phyloP scores from a whole-genome alignment of 805 yeast genomes.

The Cyberlindnera euphorbiiphila region DNA sequence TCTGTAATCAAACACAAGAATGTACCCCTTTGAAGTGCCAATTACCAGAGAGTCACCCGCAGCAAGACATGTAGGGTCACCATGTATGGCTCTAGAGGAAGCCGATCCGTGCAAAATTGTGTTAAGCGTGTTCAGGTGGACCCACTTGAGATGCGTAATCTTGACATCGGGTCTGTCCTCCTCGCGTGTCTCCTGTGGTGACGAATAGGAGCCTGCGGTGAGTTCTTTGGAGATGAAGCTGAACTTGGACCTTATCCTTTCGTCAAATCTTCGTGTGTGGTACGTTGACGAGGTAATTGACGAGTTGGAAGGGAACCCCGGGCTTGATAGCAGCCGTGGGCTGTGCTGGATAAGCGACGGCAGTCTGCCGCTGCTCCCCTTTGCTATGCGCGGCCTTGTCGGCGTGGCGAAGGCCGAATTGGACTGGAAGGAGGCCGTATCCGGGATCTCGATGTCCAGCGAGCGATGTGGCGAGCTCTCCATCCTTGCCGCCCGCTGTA shows the following conservation, averaged over 20 bases:
- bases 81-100: slow-evolving; percentile 36
- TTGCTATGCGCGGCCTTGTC: slow-evolving; percentile 4
- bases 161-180: slow-evolving; percentile 6
- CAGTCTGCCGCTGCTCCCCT: neutral
- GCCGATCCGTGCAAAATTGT: slow-evolving; percentile 31
- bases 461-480: slow-evolving; percentile 6
- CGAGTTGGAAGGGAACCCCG: slow-evolving; percentile 14
- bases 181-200: neutral
- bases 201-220: neutral
- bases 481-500: slow-evolving; percentile 1
- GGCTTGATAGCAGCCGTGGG: slow-evolving; percentile 10
- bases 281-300: slow-evolving; percentile 15
- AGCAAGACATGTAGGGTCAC: slow-evolving; percentile 46
- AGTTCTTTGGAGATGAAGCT: slow-evolving; percentile 10
- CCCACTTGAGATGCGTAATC: slow-evolving; percentile 32
- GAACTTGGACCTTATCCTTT: slow-evolving; percentile 21
- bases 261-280: slow-evolving; percentile 19
- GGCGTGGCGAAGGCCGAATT: slow-evolving; percentile 13
- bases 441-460: slow-evolving; percentile 7
- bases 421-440: slow-evolving; percentile 16
- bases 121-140: slow-evolving; percentile 38
- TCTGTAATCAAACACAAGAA: slow-evolving; percentile 63
- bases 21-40: slow-evolving; percentile 67
- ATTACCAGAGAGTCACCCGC: slow-evolving; percentile 48
- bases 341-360: neutral